Base-by-base conservation (phyloP, 1,139 yeast species). In the Yamadazyma sp. region DNA sequence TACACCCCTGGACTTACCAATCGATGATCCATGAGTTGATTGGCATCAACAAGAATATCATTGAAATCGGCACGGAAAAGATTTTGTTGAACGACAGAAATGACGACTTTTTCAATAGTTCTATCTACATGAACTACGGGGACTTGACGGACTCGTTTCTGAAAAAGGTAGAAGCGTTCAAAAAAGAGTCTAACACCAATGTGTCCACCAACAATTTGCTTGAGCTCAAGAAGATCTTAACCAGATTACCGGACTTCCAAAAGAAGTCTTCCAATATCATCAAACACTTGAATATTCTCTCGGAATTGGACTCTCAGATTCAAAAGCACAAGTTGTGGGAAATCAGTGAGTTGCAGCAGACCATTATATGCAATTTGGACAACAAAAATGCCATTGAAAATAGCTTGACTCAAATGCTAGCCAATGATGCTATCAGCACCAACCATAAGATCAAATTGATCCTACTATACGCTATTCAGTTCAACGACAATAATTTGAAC, bases 1-100 rank as follows among this genome's bases (percentile, higher is more conserved):
- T 92, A 34, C 78, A 84, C 29, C 98, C 97, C 2, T 92, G 99
- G 99, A 90, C 98, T 0, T 92, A 89, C 61, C 97, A 92, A 56
- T 87, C 97, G 2, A 92, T 94, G 98, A 87, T 92, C 13, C 96
- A 92, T 58, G 97, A 94, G 56, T 73, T 88, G 25, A 68, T 92
- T 29, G 95, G 92, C 1, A 86, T 92, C 42, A 67, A 71, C 15
- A 84, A 88, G 55, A 92, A 92, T 51, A 76, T 92, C 4, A 96
- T 88, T 2, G 82, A 80, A 46, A 60, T 90, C 38, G 44, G 55
- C 7, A 47, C 50, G 4, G 69, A 64, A 37, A 64, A 62, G 39
- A 49, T 65, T 21, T 48, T 63, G 9, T 44, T 67, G n/a, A 56
- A 63, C 8, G 66, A 64, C 23, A 49, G 55, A 14, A 85, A 81